Evolutionary conservation across 148 eudicot genomes (phyloP).

Genomic region (Cornus florida): DNA sequence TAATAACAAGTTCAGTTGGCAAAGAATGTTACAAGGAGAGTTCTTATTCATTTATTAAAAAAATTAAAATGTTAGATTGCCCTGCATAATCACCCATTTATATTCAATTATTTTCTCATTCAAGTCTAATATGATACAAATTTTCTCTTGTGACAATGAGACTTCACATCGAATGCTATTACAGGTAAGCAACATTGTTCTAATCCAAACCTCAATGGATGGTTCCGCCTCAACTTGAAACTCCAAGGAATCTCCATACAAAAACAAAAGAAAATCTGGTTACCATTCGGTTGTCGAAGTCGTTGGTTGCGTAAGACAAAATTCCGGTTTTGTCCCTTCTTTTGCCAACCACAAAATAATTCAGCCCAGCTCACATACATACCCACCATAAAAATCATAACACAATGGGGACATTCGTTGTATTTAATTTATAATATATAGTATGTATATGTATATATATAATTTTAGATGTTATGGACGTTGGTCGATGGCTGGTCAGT

Average conservation of each 20-base stretch:
- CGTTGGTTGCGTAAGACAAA: neutral
- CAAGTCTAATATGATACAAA: too few relatives aligned
- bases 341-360: slow-evolving; percentile 3
- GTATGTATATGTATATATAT: too few relatives aligned
- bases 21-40: too few relatives aligned
- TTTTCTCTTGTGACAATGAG: too few relatives aligned
- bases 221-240: neutral
- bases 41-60: too few relatives aligned
- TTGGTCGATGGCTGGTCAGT: neutral
- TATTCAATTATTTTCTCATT: too few relatives aligned
- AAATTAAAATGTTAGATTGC: too few relatives aligned
- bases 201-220: neutral
- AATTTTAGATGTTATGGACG: neutral
- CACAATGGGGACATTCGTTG: neutral
- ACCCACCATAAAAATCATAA: neutral
- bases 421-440: neutral
- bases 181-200: neutral
- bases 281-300: neutral
- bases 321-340: slow-evolving; percentile 9
- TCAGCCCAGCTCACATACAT: neutral
- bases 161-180: too few relatives aligned
- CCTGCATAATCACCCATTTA: too few relatives aligned
- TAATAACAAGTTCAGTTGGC: too few relatives aligned
- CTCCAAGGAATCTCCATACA: slow-evolving; percentile 5
- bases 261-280: neutral